phyloP scores from a whole-genome alignment of 2,329 filamentous ascomycete species.

The Colletotrichum tropicicola region DNA sequence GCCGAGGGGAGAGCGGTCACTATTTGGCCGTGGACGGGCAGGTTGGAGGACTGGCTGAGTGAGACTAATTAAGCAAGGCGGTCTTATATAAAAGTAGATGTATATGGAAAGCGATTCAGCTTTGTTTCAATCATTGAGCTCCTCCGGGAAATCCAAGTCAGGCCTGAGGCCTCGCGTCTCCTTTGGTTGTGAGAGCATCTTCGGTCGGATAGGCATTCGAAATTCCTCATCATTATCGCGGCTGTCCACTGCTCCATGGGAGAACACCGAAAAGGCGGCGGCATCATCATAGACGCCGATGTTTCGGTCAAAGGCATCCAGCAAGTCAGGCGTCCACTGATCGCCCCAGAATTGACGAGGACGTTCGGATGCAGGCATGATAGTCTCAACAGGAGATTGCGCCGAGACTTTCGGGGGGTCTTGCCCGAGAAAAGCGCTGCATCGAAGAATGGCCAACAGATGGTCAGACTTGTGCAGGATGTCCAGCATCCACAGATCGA shows the following conservation, averaged over 20 bases:
- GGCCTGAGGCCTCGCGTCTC: background rate
- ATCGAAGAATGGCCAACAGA: background rate
- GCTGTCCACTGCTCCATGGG: background rate
- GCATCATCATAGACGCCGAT: background rate
- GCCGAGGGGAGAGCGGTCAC: background rate
- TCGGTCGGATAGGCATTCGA: background rate
- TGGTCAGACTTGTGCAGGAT: slow-evolving; percentile 1
- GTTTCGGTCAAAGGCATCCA: background rate
- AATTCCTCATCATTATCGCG: background rate
- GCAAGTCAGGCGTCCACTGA: background rate
- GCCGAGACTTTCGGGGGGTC: no score
- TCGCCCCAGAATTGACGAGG: background rate
- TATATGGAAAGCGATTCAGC: no score
- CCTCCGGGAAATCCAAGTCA: no score
- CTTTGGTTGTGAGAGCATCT: no score
- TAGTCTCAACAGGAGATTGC: no score
- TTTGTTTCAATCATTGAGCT: no score
- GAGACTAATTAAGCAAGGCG: background rate
- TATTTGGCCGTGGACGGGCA: background rate
- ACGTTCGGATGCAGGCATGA: no score
- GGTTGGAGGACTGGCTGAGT: background rate
- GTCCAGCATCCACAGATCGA: background rate
- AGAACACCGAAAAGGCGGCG: background rate
- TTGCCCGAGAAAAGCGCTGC: background rate
- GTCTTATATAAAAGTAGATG: no score